phyloP scores from a whole-genome alignment of 768 basidiomycete species.

The Hemileccinum rubropunctum region DNA sequence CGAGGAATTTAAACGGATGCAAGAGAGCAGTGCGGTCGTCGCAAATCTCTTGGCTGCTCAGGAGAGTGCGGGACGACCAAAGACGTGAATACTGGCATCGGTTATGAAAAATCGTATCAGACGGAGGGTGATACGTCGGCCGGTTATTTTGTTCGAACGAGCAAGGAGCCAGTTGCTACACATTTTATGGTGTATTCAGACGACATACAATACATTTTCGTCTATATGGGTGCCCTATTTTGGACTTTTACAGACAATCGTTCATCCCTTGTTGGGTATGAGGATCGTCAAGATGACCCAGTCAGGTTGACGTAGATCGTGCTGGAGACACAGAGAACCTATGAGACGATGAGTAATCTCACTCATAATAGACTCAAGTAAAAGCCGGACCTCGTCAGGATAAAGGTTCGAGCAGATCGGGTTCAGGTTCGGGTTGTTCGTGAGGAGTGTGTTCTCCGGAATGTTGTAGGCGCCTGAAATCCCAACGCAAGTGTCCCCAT shows the following conservation, averaged over 20 bases:
- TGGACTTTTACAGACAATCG: background rate
- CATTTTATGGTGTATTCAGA: background rate
- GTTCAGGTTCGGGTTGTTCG: slow-evolving; percentile 68
- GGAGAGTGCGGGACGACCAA: slow-evolving; percentile 21
- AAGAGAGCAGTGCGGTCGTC: slow-evolving; percentile 56
- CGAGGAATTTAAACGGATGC: slow-evolving; percentile 49
- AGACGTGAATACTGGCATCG: slow-evolving; percentile 7
- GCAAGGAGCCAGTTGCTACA: too few relatives aligned
- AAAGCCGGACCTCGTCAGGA: slow-evolving; percentile 48
- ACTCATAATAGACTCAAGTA: background rate
- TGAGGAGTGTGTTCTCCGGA: slow-evolving; percentile 42
- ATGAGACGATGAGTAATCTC: slow-evolving; percentile 1
- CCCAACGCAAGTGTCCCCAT: slow-evolving; percentile 49
- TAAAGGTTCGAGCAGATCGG: slow-evolving; percentile 52
- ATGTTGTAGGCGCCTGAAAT: slow-evolving; percentile 44
- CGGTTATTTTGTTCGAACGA: background rate
- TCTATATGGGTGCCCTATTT: background rate
- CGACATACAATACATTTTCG: background rate
- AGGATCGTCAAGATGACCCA: slow-evolving; percentile 2
- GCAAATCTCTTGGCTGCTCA: slow-evolving; percentile 39
- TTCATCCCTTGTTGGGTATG: background rate
- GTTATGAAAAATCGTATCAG: too few relatives aligned
- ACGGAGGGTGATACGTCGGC: too few relatives aligned
- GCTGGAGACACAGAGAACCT: slow-evolving; percentile 29
- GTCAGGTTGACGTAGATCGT: slow-evolving; percentile 24